Conservation (phyloP, 176 grass and related monocot genomes). For the Phoenix roebelenii region DNA sequence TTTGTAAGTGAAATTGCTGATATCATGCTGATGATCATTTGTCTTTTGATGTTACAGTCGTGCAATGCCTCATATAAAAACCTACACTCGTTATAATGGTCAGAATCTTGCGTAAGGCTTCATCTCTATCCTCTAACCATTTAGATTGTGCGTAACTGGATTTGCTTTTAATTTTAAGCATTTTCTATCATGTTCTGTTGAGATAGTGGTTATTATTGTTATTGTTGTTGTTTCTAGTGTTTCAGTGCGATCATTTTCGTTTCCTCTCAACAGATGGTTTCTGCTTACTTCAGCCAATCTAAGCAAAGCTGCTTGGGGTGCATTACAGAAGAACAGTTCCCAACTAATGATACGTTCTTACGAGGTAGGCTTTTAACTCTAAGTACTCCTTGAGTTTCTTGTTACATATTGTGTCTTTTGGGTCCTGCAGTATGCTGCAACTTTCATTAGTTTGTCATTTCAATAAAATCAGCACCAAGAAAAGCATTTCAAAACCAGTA, state of each 20-base stretch:
- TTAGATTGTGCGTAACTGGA: background rate
- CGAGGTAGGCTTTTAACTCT: conserved; percentile 35
- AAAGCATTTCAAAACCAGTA: background rate
- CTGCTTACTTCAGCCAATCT: conserved; percentile 90
- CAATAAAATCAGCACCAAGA: no score
- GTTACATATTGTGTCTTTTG: no score
- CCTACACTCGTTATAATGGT: conserved; percentile 76
- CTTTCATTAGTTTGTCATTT: no score
- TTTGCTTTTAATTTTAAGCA: no score
- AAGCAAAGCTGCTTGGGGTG: conserved; percentile 98
- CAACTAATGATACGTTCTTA: conserved; percentile 98
- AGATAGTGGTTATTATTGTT: no score
- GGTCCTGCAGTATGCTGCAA: no score
- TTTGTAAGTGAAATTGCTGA: no score
- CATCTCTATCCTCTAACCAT: background rate
- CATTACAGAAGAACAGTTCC: conserved; percentile 83
- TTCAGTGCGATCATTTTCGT: no score
- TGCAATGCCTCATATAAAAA: conserved; percentile 96
- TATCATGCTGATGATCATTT: background rate
- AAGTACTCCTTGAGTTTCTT: no score
- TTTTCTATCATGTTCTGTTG: no score
- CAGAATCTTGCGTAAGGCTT: conserved; percentile 75
- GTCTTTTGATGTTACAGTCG: conserved; percentile 38
- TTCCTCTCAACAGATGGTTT: conserved; percentile 64
- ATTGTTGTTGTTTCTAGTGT: no score